These are phyloP conservation scores for Cadophora malorum DNA, from an alignment of 2,329 filamentous ascomycete species.

Conservation along the genomic window DNA sequence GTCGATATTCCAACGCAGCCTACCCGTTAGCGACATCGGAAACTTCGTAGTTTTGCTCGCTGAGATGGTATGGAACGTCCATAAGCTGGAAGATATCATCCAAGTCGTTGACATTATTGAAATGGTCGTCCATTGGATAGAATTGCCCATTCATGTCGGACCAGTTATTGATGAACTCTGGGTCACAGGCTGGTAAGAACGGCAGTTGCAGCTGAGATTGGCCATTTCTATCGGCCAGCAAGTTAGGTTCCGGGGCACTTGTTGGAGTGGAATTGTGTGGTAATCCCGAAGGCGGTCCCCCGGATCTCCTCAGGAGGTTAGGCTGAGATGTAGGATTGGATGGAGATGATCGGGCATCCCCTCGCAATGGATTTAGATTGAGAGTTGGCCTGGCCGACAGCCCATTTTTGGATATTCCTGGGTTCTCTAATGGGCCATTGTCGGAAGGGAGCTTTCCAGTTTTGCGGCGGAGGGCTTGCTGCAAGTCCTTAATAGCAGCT, in stretches of 20 bases:
- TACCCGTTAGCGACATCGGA: no score
- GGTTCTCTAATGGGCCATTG: background rate
- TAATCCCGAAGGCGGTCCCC: background rate
- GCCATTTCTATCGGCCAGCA: no score
- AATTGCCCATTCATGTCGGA: background rate
- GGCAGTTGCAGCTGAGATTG: no score
- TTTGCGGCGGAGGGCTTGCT: constrained; percentile 23
- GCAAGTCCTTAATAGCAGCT: constrained; percentile 47
- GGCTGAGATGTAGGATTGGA: background rate
- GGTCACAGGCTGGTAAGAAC: background rate
- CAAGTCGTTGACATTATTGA: background rate
- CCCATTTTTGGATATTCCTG: no score
- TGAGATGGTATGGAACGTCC: constrained; percentile 30
- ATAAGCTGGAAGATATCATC: constrained; percentile 33
- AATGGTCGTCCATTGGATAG: constrained; percentile 4
- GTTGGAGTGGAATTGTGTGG: background rate
- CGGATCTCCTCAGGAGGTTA: no score
- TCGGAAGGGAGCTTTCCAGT: background rate
- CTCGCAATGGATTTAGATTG: background rate
- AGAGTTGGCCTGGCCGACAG: no score
- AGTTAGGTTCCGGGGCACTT: background rate
- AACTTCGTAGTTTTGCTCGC: constrained; percentile 16
- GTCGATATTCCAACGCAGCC: no score
- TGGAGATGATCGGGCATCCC: no score
- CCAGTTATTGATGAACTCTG: background rate